A percentile compares a stretch with the other conserved stretches of the same genome.
phyloP scores from a whole-genome alignment of 2,329 filamentous ascomycete species.

The Ophiocordyceps camponoti-rufipedis region DNA sequence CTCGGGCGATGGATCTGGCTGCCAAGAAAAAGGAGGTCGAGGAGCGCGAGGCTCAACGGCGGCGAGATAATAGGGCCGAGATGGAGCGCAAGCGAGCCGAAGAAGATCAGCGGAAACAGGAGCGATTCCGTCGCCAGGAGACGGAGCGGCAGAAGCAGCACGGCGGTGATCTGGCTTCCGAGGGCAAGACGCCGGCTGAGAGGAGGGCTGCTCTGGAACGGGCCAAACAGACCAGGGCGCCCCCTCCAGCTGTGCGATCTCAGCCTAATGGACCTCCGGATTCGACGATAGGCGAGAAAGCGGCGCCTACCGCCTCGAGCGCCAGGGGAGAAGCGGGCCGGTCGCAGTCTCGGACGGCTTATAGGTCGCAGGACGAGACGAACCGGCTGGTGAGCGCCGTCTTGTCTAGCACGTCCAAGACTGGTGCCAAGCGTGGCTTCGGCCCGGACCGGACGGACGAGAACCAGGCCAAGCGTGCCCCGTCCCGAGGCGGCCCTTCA shows the following conservation, averaged over 20 bases:
- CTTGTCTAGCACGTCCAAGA: slow-evolving; percentile 41
- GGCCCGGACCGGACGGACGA: slow-evolving; percentile 45
- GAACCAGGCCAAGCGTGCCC: slow-evolving; percentile 24
- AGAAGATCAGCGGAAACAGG: slow-evolving; percentile 44
- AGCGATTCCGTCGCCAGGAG: slow-evolving; percentile 41
- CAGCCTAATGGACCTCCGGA: slow-evolving; percentile 34
- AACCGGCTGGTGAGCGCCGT: slow-evolving; percentile 41
- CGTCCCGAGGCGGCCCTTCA: slow-evolving; percentile 34
- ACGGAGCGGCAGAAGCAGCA: slow-evolving; percentile 41
- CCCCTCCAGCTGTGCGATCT: slow-evolving; percentile 37
- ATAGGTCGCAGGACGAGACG: slow-evolving; percentile 37
- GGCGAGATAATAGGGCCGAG: slow-evolving; percentile 66
- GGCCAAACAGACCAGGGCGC: slow-evolving; percentile 45
- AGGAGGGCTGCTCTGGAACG: slow-evolving; percentile 45
- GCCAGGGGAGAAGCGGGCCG: slow-evolving; percentile 19
- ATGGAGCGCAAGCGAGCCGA: slow-evolving; percentile 59
- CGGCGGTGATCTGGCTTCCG: slow-evolving; percentile 42
- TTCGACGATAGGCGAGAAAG: slow-evolving; percentile 14
- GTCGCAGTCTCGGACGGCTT: slow-evolving; percentile 39
- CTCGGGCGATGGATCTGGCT: slow-evolving; percentile 56
- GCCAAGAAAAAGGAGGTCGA: slow-evolving; percentile 75
- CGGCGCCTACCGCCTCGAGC: slow-evolving; percentile 5
- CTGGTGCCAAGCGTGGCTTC: slow-evolving; percentile 51
- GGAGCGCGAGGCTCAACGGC: slow-evolving; percentile 60
- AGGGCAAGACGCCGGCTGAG: slow-evolving; percentile 48